A percentile compares a stretch with the other conserved stretches of the same genome.
Conservation (phyloP, 495 filamentous ascomycete species). For the Glutinoglossum americanum region DNA sequence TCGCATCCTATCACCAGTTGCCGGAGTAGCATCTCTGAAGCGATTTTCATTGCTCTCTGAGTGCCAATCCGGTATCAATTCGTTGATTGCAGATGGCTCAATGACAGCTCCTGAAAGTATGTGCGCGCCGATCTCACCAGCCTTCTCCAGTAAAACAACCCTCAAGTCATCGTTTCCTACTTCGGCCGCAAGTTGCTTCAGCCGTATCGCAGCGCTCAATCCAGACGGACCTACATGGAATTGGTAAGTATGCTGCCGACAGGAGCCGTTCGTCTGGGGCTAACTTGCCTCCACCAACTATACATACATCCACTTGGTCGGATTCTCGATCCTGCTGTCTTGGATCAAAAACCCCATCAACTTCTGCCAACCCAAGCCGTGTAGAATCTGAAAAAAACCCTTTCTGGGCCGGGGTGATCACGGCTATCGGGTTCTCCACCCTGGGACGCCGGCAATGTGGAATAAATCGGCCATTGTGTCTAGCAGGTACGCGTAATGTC, state of each 20-base stretch:
- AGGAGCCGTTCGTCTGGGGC: not conserved
- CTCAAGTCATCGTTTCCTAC: slow-evolving; percentile 93
- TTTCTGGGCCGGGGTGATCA: not conserved
- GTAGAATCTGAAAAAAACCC: not conserved
- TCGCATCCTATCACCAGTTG: slow-evolving; percentile 68
- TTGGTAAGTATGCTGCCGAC: not conserved
- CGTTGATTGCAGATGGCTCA: slow-evolving; percentile 70
- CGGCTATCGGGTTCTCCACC: not conserved
- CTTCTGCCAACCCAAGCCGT: slow-evolving; percentile 23
- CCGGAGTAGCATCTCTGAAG: slow-evolving; percentile 68
- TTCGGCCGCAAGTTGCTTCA: slow-evolving; percentile 90
- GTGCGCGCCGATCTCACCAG: slow-evolving; percentile 84
- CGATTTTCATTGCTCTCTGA: slow-evolving; percentile 63
- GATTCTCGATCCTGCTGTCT: slow-evolving; percentile 79
- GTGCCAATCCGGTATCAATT: slow-evolving; percentile 87
- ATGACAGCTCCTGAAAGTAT: slow-evolving; percentile 93
- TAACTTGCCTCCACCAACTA: slow-evolving; percentile 63
- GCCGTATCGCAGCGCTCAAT: slow-evolving; percentile 72
- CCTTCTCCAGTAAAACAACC: slow-evolving; percentile 84
- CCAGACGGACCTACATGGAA: slow-evolving; percentile 51
- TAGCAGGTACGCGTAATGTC: not conserved
- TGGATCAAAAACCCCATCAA: slow-evolving; percentile 49
- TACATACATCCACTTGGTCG: slow-evolving; percentile 89
- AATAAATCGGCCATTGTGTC: not conserved
- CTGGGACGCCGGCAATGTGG: not conserved